Evolutionary conservation across 768 basidiomycete genomes (phyloP).

Genomic region (Filobasidium wieringae): DNA sequence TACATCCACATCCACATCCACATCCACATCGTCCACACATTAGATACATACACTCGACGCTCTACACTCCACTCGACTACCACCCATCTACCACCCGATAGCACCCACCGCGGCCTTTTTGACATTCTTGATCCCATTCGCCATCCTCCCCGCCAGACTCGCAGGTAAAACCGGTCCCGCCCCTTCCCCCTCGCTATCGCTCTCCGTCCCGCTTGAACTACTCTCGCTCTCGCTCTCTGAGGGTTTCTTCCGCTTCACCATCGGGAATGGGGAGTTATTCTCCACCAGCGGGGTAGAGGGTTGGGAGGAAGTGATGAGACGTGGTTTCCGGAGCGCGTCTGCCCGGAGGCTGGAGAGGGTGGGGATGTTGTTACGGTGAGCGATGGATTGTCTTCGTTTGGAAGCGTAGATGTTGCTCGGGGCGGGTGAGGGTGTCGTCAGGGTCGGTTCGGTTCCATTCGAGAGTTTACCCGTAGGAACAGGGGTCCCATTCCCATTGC

Average conservation of each 20-base stretch:
- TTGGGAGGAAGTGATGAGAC: background rate
- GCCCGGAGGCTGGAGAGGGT: background rate
- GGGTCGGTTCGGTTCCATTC: too few species aligned
- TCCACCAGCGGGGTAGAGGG: background rate
- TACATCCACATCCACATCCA: too few species aligned
- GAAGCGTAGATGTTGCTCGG: background rate
- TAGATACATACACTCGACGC: too few species aligned
- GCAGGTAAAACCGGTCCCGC: background rate
- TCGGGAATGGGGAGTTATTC: background rate
- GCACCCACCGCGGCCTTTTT: background rate
- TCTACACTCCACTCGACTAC: too few species aligned
- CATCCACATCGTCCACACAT: too few species aligned
- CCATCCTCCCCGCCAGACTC: background rate
- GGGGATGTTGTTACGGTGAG: background rate
- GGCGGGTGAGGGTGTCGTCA: too few species aligned
- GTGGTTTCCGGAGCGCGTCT: background rate
- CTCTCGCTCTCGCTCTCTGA: background rate
- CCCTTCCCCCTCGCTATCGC: background rate
- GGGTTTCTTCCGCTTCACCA: too few species aligned
- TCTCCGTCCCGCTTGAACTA: background rate
- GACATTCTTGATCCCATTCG: background rate
- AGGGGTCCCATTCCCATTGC: background rate
- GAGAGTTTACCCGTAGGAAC: too few species aligned
- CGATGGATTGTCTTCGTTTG: background rate
- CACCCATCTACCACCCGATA: background rate